Evolutionary conservation across 2,329 filamentous ascomycete species (phyloP), one percentile per base, ranked within the genome.

Genomic region (Fusarium staphyleae): DNA sequence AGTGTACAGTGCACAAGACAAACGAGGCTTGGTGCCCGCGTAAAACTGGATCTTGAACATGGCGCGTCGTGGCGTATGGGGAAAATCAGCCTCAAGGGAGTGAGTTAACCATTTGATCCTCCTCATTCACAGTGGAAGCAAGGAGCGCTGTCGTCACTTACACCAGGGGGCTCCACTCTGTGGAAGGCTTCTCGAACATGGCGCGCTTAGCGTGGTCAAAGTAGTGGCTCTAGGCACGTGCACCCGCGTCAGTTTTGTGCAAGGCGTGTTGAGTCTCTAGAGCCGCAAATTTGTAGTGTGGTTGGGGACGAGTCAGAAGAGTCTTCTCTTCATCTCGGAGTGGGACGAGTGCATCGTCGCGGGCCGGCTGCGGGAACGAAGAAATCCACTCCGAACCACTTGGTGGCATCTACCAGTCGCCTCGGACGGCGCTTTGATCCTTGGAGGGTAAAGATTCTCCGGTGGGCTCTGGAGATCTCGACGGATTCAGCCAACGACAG

Each of bases 161-260:
- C 22, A 19, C 40, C 50, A 37, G 41, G 19, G 36, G 42, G 45
- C 50, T 33, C 65, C 65, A 53, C 65, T 39, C 16, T 29, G 29
- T 56, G 53, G 65, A 68, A 67, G 47, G 49, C 33, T 68, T 68
- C 65, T 68, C 49, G 65, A 68, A 68, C 48, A 55, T 44, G 37
- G 18, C 63, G 52, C 45, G 42, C 55, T 54, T 64, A 56, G 60
- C 43, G 48, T 42, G 19, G 30, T 35, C 3, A 15, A 15, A 22
- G 12, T 42, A 44, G 41, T 22, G 45, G 5, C 30, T 13, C 12
- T 11, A 41, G 54, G 57, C 60, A 68, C 65, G 63, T 67, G 65
- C 63, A 54, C 53, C 49, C 65, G 40, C 51, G 62, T 67, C 60
- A 52, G 41, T 57, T 66, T 68, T 68, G 63, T 64, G 63, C 62